phyloP scores from a whole-genome alignment of 1,284 basidiomycete species.

The Microbotryum scabiosae region DNA sequence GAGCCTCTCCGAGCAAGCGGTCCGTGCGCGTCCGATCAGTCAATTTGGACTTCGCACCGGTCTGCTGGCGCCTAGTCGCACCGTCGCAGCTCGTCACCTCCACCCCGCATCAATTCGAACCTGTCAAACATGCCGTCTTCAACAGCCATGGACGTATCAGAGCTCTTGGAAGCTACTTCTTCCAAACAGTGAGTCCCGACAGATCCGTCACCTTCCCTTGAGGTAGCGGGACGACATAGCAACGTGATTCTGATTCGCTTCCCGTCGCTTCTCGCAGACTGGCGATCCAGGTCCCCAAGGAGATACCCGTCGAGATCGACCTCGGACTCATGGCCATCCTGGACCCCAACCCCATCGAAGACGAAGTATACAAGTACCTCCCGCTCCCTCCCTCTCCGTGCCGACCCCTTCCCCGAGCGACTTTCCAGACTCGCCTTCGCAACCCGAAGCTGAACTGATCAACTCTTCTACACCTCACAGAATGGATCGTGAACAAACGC shows the following conservation, averaged over 20 bases:
- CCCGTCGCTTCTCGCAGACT: slow-evolving; percentile 45
- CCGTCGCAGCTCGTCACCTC: no score
- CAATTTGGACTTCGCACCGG: no score
- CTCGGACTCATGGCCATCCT: slow-evolving; percentile 73
- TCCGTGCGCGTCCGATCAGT: no score
- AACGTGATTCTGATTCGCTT: no score
- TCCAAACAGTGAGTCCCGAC: slow-evolving; percentile 51
- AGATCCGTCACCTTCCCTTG: neutral
- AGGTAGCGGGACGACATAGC: no score
- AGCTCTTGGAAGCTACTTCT: slow-evolving; percentile 58
- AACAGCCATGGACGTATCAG: slow-evolving; percentile 63
- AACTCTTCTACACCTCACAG: slow-evolving; percentile 41
- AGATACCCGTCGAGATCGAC: slow-evolving; percentile 73
- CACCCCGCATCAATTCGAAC: no score
- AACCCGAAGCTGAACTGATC: neutral
- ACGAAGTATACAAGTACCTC: slow-evolving; percentile 63
- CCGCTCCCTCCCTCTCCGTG: neutral
- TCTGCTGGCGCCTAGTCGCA: no score
- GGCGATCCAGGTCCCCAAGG: slow-evolving; percentile 62
- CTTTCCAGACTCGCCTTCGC: neutral
- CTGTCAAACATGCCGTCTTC: no score
- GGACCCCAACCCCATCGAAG: slow-evolving; percentile 77
- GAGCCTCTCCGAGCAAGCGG: no score
- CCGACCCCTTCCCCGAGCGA: neutral
- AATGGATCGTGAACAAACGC: slow-evolving; percentile 66